Conservation (phyloP, 148 eudicot species). For the Diospyros lotus region DNA sequence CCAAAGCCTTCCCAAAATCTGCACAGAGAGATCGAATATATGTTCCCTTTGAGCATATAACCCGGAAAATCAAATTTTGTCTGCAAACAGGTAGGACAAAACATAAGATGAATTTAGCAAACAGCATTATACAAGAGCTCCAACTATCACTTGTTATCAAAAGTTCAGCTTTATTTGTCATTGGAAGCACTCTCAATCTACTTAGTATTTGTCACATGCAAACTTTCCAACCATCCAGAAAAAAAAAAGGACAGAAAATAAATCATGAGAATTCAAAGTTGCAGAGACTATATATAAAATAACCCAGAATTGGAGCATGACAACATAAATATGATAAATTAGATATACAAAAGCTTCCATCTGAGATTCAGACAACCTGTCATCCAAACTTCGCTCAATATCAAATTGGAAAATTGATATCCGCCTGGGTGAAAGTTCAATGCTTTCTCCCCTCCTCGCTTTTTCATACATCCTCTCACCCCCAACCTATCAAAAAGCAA, state of each 20-base stretch:
- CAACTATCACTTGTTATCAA: too few species aligned
- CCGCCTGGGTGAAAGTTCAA: constrained; percentile 92
- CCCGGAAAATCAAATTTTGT: constrained; percentile 89
- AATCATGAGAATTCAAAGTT: neutral
- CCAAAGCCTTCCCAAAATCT: constrained; percentile 86
- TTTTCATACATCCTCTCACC: constrained; percentile 98
- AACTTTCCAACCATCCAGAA: neutral
- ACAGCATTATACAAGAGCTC: neutral
- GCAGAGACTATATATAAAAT: neutral
- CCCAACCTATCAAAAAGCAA: constrained; percentile 52
- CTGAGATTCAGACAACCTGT: constrained; percentile 52
- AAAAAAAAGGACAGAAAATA: neutral
- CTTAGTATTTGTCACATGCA: neutral
- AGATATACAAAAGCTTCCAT: neutral
- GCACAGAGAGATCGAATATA: constrained; percentile 94
- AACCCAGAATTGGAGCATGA: neutral
- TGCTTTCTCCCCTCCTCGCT: constrained; percentile 97
- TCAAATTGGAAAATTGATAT: constrained; percentile 87
- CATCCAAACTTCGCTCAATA: constrained; percentile 90
- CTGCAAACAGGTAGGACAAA: constrained; percentile 33
- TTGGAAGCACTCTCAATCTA: neutral
- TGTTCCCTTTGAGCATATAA: constrained; percentile 93
- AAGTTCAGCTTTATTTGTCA: neutral
- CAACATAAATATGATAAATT: neutral
- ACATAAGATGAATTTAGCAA: neutral